These are phyloP conservation scores for Ganoderma lucidum DNA, from an alignment of 1,284 basidiomycete genomes.

Conservation along the genomic window DNA sequence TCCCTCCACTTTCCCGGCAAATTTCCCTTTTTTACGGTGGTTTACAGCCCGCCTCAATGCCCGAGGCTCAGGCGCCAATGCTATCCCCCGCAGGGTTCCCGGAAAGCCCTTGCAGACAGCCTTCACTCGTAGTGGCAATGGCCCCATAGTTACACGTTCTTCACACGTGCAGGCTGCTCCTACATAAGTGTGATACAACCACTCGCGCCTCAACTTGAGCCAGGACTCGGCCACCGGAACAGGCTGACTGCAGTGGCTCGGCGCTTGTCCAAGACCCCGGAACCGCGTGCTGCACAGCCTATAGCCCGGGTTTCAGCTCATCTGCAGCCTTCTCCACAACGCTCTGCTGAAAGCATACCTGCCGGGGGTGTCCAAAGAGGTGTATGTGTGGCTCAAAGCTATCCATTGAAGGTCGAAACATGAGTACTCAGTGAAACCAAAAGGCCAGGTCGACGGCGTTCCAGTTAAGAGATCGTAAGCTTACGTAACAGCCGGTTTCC, in stretches of 20 bases:
- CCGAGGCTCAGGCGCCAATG: slow-evolving; percentile 24
- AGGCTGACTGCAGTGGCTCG: slow-evolving; percentile 2
- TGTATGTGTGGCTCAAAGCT: background rate
- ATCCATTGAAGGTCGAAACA: background rate
- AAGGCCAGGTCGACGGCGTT: background rate
- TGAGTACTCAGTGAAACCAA: background rate
- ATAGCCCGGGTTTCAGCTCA: background rate
- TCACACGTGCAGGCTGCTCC: background rate
- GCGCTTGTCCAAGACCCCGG: slow-evolving; percentile 1
- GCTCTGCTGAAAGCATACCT: background rate
- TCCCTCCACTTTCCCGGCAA: background rate
- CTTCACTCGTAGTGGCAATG: slow-evolving; percentile 25
- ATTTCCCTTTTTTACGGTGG: background rate
- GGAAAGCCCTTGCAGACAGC: slow-evolving; percentile 16
- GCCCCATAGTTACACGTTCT: slow-evolving; percentile 5
- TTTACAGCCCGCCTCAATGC: slow-evolving; percentile 7
- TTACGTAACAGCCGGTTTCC: background rate
- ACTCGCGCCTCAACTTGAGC: slow-evolving; percentile 2
- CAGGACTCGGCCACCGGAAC: slow-evolving; percentile 1
- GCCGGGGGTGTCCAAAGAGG: background rate
- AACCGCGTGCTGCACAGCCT: background rate
- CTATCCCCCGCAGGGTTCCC: slow-evolving; percentile 20
- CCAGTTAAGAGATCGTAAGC: background rate
- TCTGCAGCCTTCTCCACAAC: too few relatives aligned
- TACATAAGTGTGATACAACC: slow-evolving; percentile 8